Evolutionary conservation across 805 yeast genomes (phyloP).

Genomic region (Metschnikowia sp.): DNA sequence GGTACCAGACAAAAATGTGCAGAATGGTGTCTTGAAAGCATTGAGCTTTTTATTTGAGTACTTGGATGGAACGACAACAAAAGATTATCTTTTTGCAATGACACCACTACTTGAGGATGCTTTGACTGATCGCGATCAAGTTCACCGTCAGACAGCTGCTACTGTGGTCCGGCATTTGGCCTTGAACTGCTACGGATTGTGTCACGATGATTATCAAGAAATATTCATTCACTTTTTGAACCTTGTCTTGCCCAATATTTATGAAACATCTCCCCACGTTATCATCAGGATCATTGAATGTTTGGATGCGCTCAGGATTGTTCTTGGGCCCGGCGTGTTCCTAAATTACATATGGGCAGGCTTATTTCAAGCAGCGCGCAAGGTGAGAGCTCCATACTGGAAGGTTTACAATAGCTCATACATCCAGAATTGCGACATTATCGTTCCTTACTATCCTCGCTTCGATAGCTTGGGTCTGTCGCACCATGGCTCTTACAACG

Average conservation of each 20-base stretch:
- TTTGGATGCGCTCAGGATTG: conserved; percentile 65
- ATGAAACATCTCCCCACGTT: conserved; percentile 95
- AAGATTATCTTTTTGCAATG: conserved; percentile 77
- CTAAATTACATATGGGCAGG: conserved; percentile 84
- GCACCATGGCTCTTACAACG: conserved; percentile 21
- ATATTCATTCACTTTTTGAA: conserved; percentile 82
- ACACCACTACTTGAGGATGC: conserved; percentile 86
- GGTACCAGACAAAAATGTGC: conserved; percentile 88
- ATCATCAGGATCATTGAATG: conserved; percentile 78
- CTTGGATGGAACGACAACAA: conserved; percentile 68
- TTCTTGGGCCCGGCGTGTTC: conserved; percentile 72
- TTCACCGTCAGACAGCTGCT: conserved; percentile 94
- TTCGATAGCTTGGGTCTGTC: conserved; percentile 29
- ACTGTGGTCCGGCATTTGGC: conserved; percentile 82
- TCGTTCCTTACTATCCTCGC: conserved; percentile 81
- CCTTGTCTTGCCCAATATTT: conserved; percentile 80
- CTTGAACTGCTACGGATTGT: conserved; percentile 68
- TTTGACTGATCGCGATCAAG: conserved; percentile 82
- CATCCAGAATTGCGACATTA: conserved; percentile 64
- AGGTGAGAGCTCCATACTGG: conserved; percentile 86
- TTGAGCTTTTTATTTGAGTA: conserved; percentile 90
- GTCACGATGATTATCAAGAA: conserved; percentile 57
- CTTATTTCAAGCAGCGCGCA: conserved; percentile 87
- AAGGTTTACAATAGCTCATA: conserved; percentile 73
- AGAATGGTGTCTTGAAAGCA: conserved; percentile 91